Base-by-base conservation (phyloP, 257 asterid genomes). In the Gardenia jasminoides region DNA sequence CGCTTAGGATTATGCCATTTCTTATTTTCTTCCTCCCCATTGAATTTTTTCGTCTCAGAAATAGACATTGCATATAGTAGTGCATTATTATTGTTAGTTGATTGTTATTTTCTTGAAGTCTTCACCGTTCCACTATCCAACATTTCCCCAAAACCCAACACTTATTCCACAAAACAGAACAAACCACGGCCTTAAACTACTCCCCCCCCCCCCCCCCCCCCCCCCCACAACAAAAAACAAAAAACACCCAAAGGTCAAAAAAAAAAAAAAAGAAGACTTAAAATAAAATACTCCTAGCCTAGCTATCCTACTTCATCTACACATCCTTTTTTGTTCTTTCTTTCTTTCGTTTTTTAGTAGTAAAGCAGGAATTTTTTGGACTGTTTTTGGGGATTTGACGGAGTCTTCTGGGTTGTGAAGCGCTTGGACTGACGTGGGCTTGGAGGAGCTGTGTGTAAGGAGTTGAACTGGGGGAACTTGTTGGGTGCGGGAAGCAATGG, bases 401-500 rank as follows among this genome's bases (percentile, higher is more conserved):
- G 74, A n/a, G 58, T 67, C 80, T 9, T 47, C 79, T 50, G 59
- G 77, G 33, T 4, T 24, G 33, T 20, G 22, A 46, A 44, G 20
- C 36, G 79, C 15, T 61, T 72, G 65, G 66, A 72, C 76, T 72
- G 30, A 72, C 31, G 62, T 66, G 70, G 70, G 70, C 10, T 41
- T 46, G 50, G 50, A 46, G 4, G 31, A 46, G 65, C 7, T 59
- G 65, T 7, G 65, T 13, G 59, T 31, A 6, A 8, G 61, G 44
- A 3, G 54, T 76, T n/a, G 79, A 75, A 75, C 24, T 68, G 24
- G 69, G 70, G 20, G 2, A 70, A 20, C 52, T 50, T 68, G 10
- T 33, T 66, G 12, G 47, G 15, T 20, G 33, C 4, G 56, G 0
- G 20, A 62, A 8, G 80, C 19, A 78, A 94, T 91, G 97, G 96